Conservation (phyloP, 2,329 filamentous ascomycete species). For the Curvularia sp. region DNA sequence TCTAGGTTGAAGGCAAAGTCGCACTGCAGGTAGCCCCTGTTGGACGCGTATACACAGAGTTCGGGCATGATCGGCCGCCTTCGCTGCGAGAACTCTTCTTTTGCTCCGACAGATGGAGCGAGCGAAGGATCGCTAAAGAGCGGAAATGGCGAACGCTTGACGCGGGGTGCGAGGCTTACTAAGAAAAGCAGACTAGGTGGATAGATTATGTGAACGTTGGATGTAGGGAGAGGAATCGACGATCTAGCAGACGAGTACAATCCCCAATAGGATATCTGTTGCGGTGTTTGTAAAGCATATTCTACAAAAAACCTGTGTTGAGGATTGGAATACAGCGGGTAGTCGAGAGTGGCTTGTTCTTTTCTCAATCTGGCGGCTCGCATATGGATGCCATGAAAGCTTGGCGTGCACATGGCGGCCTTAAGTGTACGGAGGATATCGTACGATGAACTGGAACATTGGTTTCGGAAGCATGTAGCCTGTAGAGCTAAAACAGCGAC, state of each 20-base stretch:
- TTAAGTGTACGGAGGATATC: background rate
- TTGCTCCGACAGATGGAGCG: background rate
- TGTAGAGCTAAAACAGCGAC: constrained; percentile 1
- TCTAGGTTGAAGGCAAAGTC: background rate
- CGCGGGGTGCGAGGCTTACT: background rate
- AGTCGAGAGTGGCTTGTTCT: background rate
- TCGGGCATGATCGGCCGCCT: background rate
- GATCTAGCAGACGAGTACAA: background rate
- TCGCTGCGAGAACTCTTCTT: background rate
- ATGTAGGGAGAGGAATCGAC: background rate
- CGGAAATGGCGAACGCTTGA: background rate
- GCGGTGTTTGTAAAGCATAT: background rate
- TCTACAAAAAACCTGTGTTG: background rate
- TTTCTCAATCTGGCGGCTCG: background rate
- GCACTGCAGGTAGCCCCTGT: background rate
- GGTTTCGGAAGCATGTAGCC: background rate
- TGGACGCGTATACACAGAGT: background rate
- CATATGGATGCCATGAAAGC: background rate
- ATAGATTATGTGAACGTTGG: background rate
- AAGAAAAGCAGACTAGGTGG: background rate
- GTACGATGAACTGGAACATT: constrained; percentile 8
- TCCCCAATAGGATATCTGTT: background rate
- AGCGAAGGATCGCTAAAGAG: background rate
- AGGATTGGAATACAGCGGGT: background rate
- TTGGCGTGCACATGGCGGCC: constrained; percentile 2